These are phyloP conservation scores for Crinitomyces ghanaensis DNA, from an alignment of 805 yeast genomes.

Conservation along the genomic window DNA sequence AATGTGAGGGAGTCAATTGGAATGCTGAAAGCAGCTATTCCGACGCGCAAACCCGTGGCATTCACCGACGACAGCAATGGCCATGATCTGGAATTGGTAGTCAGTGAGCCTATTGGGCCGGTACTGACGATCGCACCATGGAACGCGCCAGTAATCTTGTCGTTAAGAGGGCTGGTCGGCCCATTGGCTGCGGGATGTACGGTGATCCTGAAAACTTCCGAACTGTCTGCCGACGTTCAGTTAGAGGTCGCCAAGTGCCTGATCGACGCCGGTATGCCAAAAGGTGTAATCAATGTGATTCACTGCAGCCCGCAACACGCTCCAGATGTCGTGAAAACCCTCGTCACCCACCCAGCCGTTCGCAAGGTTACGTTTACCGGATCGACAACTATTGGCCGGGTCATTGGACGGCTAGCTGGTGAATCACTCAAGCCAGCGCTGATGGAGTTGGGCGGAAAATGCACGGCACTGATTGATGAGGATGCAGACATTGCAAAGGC, in stretches of 20 bases:
- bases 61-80: no score
- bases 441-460: constrained; percentile 80
- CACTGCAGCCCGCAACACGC: constrained; percentile 9
- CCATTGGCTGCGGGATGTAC: constrained; percentile 79
- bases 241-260: constrained; percentile 50
- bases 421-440: constrained; percentile 65
- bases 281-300: constrained; percentile 67
- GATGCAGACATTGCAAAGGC: constrained; percentile 58
- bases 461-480: constrained; percentile 64
- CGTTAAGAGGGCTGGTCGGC: constrained; percentile 75
- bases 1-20: no score
- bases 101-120: constrained; percentile 76
- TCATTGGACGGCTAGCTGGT: constrained; percentile 60
- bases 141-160: constrained; percentile 79
- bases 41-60: no score
- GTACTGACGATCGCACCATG: constrained; percentile 82
- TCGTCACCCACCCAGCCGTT: constrained; percentile 59
- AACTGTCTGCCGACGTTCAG: constrained; percentile 69
- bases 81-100: no score
- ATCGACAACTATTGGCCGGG: constrained; percentile 69
- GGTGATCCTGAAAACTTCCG: constrained; percentile 69
- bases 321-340: constrained; percentile 58
- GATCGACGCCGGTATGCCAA: constrained; percentile 69
- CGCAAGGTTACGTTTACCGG: constrained; percentile 82
- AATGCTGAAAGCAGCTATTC: no score